phyloP scores from a whole-genome alignment of 306 rosid genomes.

The Psophocarpus tetragonolobus region DNA sequence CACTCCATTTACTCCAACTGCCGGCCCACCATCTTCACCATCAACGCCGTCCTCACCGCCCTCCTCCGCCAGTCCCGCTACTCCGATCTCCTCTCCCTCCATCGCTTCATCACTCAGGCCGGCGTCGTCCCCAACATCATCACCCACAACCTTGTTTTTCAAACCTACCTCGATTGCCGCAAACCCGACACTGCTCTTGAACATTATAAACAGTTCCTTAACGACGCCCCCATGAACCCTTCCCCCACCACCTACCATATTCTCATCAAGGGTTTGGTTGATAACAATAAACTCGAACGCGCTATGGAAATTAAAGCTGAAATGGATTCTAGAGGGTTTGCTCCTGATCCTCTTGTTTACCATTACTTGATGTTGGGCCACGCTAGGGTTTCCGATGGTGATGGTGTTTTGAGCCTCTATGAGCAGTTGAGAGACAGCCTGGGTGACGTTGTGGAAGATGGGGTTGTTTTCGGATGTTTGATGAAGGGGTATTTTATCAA shows the following conservation, averaged over 20 bases:
- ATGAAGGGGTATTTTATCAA: constrained; percentile 85
- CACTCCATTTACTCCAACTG: constrained; percentile 94
- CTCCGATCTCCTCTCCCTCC: constrained; percentile 84
- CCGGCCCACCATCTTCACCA: constrained; percentile 89
- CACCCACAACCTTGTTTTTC: constrained; percentile 85
- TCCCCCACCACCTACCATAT: constrained; percentile 78
- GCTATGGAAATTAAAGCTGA: constrained; percentile 84
- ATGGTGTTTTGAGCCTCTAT: constrained; percentile 59
- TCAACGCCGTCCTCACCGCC: constrained; percentile 78
- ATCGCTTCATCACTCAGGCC: constrained; percentile 89
- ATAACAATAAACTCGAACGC: constrained; percentile 61
- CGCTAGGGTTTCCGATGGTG: constrained; percentile 60
- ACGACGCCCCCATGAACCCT: constrained; percentile 90
- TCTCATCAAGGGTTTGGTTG: constrained; percentile 79
- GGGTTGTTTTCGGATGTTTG: constrained; percentile 81
- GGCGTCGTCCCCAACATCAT: constrained; percentile 85
- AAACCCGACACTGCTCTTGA: constrained; percentile 92
- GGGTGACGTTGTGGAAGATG: constrained; percentile 72
- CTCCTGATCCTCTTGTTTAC: constrained; percentile 64
- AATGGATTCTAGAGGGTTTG: constrained; percentile 64
- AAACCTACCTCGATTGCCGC: constrained; percentile 87
- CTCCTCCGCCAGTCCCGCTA: constrained; percentile 86
- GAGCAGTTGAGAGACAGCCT: constrained; percentile 68
- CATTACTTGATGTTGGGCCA: constrained; percentile 86
- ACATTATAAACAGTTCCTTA: constrained; percentile 76